Conservation (phyloP, 1,284 basidiomycete species). For the Marasmius fiardii region DNA sequence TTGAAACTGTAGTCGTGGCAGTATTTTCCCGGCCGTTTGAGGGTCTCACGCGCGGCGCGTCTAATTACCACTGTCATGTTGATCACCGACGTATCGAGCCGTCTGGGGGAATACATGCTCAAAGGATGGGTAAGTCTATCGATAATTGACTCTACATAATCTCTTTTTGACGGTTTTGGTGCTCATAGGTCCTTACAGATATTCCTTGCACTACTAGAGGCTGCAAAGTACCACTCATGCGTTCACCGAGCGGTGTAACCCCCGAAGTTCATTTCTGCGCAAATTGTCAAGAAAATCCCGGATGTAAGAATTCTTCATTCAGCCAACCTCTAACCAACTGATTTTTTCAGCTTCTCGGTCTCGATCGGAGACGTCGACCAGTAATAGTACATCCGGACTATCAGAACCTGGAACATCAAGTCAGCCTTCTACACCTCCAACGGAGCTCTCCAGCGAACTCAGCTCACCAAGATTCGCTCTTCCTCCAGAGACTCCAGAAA, state of each 20-base stretch:
- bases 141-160: neutral
- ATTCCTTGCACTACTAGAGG: conserved; percentile 49
- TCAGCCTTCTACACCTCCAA: conserved; percentile 68
- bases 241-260: conserved; percentile 53
- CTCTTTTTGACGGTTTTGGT: conserved; percentile 8
- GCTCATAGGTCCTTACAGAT: conserved; percentile 63
- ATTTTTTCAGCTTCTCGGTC: conserved; percentile 7
- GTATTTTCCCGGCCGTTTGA: conserved; percentile 1
- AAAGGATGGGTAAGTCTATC: conserved; percentile 66
- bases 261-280: conserved; percentile 55
- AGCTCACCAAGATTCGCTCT: conserved; percentile 61
- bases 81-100: conserved; percentile 52
- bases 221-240: conserved; percentile 65
- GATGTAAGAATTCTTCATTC: conserved; percentile 20
- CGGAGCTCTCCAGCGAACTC: conserved; percentile 59
- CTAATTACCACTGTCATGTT: conserved; percentile 35
- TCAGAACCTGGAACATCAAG: conserved; percentile 35
- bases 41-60: neutral
- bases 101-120: conserved; percentile 68
- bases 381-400: conserved; percentile 41
- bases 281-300: conserved; percentile 47
- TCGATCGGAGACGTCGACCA: conserved; percentile 35
- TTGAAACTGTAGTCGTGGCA: conserved; percentile 10
- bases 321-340: neutral
- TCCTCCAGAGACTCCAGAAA: conserved; percentile 60